Conservation (phyloP, 176 grass and related monocot genomes). For the Sorghum bicolor region DNA sequence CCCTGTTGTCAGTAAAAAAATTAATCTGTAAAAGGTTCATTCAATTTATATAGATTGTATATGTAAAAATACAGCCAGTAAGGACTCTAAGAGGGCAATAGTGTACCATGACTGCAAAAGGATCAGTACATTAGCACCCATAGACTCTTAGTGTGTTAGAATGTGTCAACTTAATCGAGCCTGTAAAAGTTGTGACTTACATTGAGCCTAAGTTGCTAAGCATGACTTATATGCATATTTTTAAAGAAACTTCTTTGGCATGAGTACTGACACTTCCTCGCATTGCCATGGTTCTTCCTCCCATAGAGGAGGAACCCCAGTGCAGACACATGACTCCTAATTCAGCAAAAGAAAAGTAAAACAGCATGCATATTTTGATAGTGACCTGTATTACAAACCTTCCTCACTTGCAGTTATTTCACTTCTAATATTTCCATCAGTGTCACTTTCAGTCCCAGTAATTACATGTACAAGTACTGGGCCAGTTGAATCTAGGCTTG, state of each 20-base stretch:
- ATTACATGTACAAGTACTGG: slow-evolving; percentile 73
- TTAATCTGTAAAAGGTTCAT: background rate
- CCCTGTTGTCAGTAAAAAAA: slow-evolving; percentile 14
- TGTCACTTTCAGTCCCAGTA: slow-evolving; percentile 53
- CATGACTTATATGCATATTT: background rate
- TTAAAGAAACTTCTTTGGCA: slow-evolving; percentile 3
- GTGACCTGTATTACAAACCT: slow-evolving; percentile 22
- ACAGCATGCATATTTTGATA: background rate
- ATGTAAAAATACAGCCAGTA: background rate
- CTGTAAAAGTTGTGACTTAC: background rate
- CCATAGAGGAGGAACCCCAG: background rate
- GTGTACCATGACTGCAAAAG: background rate
- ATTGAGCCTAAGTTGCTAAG: background rate
- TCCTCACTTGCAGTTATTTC: slow-evolving; percentile 19
- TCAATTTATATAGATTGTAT: background rate
- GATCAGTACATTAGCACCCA: background rate
- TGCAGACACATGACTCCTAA: background rate
- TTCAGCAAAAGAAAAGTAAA: slow-evolving; percentile 14
- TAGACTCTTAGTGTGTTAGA: background rate
- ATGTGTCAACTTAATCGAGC: background rate
- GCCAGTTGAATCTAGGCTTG: slow-evolving; percentile 62
- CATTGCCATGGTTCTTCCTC: background rate
- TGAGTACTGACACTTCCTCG: background rate
- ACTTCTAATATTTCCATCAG: slow-evolving; percentile 20
- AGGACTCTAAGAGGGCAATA: background rate